Percentiles rank a stretch among this genome's conserved stretches.
These are phyloP conservation scores for Penicillium mononematosum DNA, from an alignment of 495 filamentous ascomycete genomes.

Conservation along the genomic window DNA sequence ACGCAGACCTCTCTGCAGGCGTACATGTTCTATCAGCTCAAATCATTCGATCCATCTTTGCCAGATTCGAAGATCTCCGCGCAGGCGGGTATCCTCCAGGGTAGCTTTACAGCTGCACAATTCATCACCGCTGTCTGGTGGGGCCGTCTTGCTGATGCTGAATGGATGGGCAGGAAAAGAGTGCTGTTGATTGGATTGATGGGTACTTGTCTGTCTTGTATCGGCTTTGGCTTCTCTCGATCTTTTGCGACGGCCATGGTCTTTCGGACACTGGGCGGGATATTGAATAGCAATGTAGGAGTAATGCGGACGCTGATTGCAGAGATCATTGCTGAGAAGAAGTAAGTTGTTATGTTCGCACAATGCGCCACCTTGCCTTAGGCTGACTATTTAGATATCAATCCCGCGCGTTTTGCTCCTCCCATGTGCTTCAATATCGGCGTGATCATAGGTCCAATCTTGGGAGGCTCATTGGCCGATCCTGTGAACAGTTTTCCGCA, in stretches of 20 bases:
- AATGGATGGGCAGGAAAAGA: conserved; percentile 68
- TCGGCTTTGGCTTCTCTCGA: conserved; percentile 78
- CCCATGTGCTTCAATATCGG: conserved; percentile 75
- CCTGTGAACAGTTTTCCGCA: conserved; percentile 62
- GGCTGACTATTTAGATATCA: conserved; percentile 51
- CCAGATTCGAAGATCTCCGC: conserved; percentile 67
- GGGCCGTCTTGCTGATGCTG: conserved; percentile 72
- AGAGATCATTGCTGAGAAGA: conserved; percentile 72
- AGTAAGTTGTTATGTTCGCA: conserved; percentile 26
- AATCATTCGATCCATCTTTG: conserved; percentile 62
- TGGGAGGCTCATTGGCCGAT: conserved; percentile 72
- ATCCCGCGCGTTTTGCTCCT: conserved; percentile 76
- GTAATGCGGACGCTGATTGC: conserved; percentile 81
- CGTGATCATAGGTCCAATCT: conserved; percentile 62
- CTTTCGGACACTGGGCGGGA: conserved; percentile 72
- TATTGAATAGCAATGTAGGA: conserved; percentile 78
- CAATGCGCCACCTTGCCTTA: not conserved
- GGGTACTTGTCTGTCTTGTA: conserved; percentile 66
- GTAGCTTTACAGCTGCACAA: conserved; percentile 74
- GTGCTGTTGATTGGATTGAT: conserved; percentile 72
- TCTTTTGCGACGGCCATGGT: conserved; percentile 65
- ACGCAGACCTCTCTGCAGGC: conserved; percentile 73
- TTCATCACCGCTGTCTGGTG: conserved; percentile 77
- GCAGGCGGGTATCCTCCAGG: conserved; percentile 74
- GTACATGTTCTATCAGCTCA: conserved; percentile 74